These are phyloP conservation scores for Biancaea sappan DNA, from an alignment of 306 rosid species.

Conservation along the genomic window DNA sequence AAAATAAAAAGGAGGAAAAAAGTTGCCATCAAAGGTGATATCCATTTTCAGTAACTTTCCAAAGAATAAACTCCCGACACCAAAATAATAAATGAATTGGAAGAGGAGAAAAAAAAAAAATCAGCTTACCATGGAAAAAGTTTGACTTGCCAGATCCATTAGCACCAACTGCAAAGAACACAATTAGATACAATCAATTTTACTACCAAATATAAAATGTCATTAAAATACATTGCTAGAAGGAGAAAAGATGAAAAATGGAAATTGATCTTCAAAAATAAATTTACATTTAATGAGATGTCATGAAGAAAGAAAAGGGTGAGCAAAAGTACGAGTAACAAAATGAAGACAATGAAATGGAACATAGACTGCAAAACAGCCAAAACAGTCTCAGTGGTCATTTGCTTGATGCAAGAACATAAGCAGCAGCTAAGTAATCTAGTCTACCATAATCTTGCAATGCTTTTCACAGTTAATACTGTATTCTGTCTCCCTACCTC, in stretches of 20 bases:
- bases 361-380: neutral
- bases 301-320: conserved; percentile 22
- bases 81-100: neutral
- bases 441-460: neutral
- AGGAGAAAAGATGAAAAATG: neutral
- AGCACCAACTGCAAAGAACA: conserved; percentile 79
- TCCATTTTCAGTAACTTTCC: conserved; percentile 22
- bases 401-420: neutral
- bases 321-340: neutral
- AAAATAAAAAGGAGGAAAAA: neutral
- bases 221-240: neutral
- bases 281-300: conserved; percentile 20
- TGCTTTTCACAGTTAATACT: neutral
- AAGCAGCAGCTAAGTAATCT: neutral
- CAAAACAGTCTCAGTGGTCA: neutral
- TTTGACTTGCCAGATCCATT: conserved; percentile 98
- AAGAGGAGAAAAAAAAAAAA: neutral
- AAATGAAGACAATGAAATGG: conserved; percentile 3
- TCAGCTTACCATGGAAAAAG: conserved; percentile 85
- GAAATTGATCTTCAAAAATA: conserved; percentile 12
- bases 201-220: conserved; percentile 19
- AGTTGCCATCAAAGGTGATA: conserved; percentile 11
- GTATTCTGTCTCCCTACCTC: neutral
- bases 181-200: conserved; percentile 12
- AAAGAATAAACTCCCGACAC: conserved; percentile 21